Percentiles rank a stretch among this genome's conserved stretches.
These are phyloP conservation scores for Ceratonia siliqua DNA, from an alignment of 306 rosid species.

Conservation along the genomic window DNA sequence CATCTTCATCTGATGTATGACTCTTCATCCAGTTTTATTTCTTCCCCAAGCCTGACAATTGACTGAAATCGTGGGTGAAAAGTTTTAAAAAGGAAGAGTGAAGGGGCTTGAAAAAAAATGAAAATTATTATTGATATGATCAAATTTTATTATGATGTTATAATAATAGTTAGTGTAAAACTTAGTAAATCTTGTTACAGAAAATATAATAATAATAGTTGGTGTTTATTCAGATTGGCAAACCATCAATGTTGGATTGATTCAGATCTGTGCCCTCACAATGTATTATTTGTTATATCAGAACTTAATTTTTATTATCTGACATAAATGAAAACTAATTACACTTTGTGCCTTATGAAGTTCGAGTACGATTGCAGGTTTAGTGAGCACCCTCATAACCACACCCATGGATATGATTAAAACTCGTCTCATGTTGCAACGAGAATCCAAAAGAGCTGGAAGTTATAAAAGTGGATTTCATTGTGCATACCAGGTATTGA, in stretches of 20 bases:
- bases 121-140: background rate
- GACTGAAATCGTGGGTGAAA: background rate
- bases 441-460: conserved; percentile 54
- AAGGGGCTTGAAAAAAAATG: background rate
- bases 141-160: conserved; percentile 8
- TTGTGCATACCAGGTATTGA: conserved; percentile 77
- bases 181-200: background rate
- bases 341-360: conserved; percentile 50
- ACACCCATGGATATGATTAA: conserved; percentile 94
- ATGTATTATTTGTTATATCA: conserved; percentile 14
- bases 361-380: conserved; percentile 80
- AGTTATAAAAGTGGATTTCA: conserved; percentile 77
- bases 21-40: conserved; percentile 28
- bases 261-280: conserved; percentile 2
- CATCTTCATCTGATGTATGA: conserved; percentile 74
- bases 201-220: conserved; percentile 7
- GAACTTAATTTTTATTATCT: conserved; percentile 13
- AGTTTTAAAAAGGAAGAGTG: conserved; percentile 15
- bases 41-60: conserved; percentile 5
- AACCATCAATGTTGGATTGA: conserved; percentile 10
- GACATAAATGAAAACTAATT: conserved; percentile 33
- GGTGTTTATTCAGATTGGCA: conserved; percentile 7
- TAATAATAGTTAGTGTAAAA: background rate
- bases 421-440: conserved; percentile 96
- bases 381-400: conserved; percentile 72